Evolutionary conservation across 331 rosid species (phyloP).

Genomic region (Telfairia occidentalis): DNA sequence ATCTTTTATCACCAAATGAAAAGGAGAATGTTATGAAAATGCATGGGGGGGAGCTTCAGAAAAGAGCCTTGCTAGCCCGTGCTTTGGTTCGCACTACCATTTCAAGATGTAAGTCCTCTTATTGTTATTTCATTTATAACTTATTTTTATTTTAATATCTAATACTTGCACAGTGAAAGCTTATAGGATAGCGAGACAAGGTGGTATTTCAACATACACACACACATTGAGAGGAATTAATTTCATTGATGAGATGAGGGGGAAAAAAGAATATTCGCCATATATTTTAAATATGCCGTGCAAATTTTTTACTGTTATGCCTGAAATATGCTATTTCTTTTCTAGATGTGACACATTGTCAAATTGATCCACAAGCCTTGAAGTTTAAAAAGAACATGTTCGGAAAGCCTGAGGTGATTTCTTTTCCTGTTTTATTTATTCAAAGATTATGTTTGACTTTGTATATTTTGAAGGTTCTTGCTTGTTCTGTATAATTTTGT

Average conservation of each 20-base stretch:
- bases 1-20: conserved; percentile 62
- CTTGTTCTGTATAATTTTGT: background rate
- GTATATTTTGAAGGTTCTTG: background rate
- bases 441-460: background rate
- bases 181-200: background rate
- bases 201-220: too few species aligned
- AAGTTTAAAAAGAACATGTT: conserved; percentile 55
- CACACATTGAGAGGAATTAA: too few species aligned
- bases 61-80: conserved; percentile 67
- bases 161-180: background rate
- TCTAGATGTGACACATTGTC: conserved; percentile 54
- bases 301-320: background rate
- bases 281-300: background rate
- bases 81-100: conserved; percentile 72
- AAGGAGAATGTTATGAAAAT: conserved; percentile 37
- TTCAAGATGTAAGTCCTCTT: conserved; percentile 59
- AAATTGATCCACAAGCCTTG: conserved; percentile 47
- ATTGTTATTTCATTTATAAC: background rate
- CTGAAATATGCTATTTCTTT: conserved; percentile 20
- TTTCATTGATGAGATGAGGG: too few species aligned
- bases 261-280: background rate
- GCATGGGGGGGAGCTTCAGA: conserved; percentile 42
- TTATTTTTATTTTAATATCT: background rate
- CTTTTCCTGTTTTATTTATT: conserved; percentile 5
- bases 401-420: conserved; percentile 81